These are phyloP conservation scores for Penicillium crustosum DNA, from an alignment of 2,329 filamentous ascomycete species.

Conservation along the genomic window DNA sequence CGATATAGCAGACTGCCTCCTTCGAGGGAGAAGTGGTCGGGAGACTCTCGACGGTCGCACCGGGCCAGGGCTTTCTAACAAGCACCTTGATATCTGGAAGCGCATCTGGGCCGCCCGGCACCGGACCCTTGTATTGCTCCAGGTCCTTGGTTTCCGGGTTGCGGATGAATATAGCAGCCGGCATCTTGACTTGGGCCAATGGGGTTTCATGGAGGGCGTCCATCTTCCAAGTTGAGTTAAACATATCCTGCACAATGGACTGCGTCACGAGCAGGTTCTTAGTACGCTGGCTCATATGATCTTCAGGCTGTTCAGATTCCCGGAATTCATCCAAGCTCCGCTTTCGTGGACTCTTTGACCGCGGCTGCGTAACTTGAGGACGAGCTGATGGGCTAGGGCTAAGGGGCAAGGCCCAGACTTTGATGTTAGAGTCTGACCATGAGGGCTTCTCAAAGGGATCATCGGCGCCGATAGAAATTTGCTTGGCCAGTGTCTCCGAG, in stretches of 20 bases:
- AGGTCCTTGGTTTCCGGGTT: constrained; percentile 62
- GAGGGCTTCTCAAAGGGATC: constrained; percentile 55
- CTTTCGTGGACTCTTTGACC: constrained; percentile 43
- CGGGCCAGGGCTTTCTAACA: constrained; percentile 77
- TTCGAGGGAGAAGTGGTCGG: constrained; percentile 66
- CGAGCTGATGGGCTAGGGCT: constrained; percentile 15
- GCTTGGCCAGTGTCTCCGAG: constrained; percentile 28
- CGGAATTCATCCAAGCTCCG: constrained; percentile 53
- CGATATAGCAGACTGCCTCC: constrained; percentile 80
- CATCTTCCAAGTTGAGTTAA: constrained; percentile 71
- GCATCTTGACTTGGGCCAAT: constrained; percentile 65
- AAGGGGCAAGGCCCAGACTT: constrained; percentile 79
- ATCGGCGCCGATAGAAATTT: constrained; percentile 17
- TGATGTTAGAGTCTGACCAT: constrained; percentile 73
- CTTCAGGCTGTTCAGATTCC: constrained; percentile 19
- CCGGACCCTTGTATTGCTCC: constrained; percentile 68
- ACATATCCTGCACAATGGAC: constrained; percentile 71
- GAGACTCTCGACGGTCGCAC: constrained; percentile 61
- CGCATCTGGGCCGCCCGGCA: constrained; percentile 52
- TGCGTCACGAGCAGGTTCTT: constrained; percentile 56
- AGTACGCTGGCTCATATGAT: constrained; percentile 24
- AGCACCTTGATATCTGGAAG: constrained; percentile 69
- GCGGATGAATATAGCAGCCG: constrained; percentile 68
- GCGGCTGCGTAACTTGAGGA: constrained; percentile 26
- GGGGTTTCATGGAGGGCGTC: constrained; percentile 68